Base-by-base conservation (phyloP, 768 basidiomycete species). In the Termitomyces sp. region DNA sequence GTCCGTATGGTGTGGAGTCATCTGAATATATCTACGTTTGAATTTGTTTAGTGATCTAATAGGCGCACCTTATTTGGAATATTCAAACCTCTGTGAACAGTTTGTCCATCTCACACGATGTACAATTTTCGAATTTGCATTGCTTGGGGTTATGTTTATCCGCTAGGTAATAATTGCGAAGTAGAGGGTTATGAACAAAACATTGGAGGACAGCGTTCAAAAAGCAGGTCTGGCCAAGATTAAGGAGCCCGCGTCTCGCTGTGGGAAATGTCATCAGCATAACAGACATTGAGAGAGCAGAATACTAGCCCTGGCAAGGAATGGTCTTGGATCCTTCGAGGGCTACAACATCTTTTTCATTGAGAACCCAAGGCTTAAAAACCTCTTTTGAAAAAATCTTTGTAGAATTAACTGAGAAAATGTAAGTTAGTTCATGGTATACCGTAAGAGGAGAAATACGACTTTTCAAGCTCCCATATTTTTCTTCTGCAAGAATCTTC, bases 161-260 rank as follows among this genome's bases (percentile, higher is more conserved):
- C 55, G 87, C 82, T 26, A 98, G 83, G 65, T 94, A 98, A 68
- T 89, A 91, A 63, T 91, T 89, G 35, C 92, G 83, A 5, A 98
- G 74, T 5, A 96, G 76, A 0, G 96, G 95, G 63, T 97, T 98
- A 70, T 92, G 89, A 8, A 91, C 76, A 64, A 98, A 86, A 12
- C 83, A 84, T 69, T 98, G 96, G 11, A 98, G 78, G 21, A 97
- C 85, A 51, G 88, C 93, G 61, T 93, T 96, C 63, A 98, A 79
- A 73, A 94, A 98, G 66, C 96, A 98, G 0, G 94, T 98, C 68
- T 94, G 87, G 1, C 93, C 92, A 0, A 96, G 82, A 69, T 96
- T 95, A 43, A 93, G 73, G 3, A 96, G 76, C 0, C 94, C 93
- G 56, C 90, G 78, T n/a, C 90, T 84, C 51, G 86, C 91, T 91